Conservation (phyloP, 805 yeast species). For the Kazachstania viticola region DNA sequence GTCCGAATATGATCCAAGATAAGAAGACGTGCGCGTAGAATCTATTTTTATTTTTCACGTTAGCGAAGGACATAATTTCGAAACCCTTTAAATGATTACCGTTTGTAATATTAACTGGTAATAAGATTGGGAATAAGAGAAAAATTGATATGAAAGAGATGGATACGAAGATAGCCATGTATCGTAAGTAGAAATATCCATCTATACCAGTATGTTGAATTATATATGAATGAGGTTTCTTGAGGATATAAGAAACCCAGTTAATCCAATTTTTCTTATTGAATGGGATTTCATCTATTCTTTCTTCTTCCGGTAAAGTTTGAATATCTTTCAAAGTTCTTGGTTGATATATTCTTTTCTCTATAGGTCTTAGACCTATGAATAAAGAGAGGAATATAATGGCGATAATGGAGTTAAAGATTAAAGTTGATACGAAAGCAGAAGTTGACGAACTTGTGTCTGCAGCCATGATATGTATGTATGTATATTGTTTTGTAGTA, state of each 20-base stretch:
- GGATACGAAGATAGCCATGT: conserved; percentile 41
- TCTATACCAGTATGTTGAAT: conserved; percentile 65
- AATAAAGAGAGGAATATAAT: conserved; percentile 51
- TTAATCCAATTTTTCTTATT: conserved; percentile 37
- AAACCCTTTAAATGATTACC: conserved; percentile 47
- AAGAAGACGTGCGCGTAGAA: conserved; percentile 64
- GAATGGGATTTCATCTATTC: conserved; percentile 51
- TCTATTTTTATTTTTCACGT: conserved; percentile 51
- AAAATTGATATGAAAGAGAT: conserved; percentile 43
- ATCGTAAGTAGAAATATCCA: conserved; percentile 67
- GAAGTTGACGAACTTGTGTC: conserved; percentile 47
- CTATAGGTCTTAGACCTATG: conserved; percentile 48
- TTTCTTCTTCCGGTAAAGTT: conserved; percentile 31
- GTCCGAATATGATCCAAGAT: conserved; percentile 64
- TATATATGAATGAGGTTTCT: conserved; percentile 47
- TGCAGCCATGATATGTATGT: conserved; percentile 32
- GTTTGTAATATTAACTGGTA: conserved; percentile 67
- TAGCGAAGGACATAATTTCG: conserved; percentile 51
- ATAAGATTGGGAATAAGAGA: conserved; percentile 53
- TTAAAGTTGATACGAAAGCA: conserved; percentile 64
- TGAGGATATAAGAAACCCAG: conserved; percentile 44
- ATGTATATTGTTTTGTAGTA: conserved; percentile 28
- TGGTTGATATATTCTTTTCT: conserved; percentile 72
- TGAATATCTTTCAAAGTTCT: conserved; percentile 38
- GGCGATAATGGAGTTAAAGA: conserved; percentile 50